phyloP scores from a whole-genome alignment of 345 rosid genomes.

The Gossypium ekmanianum region DNA sequence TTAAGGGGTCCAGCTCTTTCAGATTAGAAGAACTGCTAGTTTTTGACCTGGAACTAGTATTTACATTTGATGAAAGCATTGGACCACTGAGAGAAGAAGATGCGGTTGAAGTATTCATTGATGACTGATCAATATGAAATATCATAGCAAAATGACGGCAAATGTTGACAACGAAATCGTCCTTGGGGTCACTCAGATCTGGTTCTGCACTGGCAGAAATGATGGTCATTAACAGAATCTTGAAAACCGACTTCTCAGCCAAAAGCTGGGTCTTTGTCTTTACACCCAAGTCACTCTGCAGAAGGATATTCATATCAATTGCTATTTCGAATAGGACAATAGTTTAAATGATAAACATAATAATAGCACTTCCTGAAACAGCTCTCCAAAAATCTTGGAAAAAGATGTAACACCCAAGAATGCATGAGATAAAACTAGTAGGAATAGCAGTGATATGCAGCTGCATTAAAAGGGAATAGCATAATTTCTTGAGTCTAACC shows the following conservation, averaged over 20 bases:
- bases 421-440: neutral
- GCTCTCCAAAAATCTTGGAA: neutral
- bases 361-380: neutral
- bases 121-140: slow-evolving; percentile 67
- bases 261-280: slow-evolving; percentile 98
- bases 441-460: neutral
- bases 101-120: slow-evolving; percentile 51
- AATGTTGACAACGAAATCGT: slow-evolving; percentile 74
- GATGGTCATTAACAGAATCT: slow-evolving; percentile 77
- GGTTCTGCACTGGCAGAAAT: slow-evolving; percentile 85
- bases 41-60: slow-evolving; percentile 55
- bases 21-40: slow-evolving; percentile 52
- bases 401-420: neutral
- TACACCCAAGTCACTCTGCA: slow-evolving; percentile 94
- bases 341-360: neutral
- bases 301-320: slow-evolving; percentile 1
- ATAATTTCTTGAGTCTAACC: slow-evolving; percentile 46
- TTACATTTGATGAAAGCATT: slow-evolving; percentile 45
- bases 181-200: slow-evolving; percentile 70
- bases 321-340: slow-evolving; percentile 6
- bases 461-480: slow-evolving; percentile 2
- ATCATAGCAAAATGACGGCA: slow-evolving; percentile 95
- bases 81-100: slow-evolving; percentile 49
- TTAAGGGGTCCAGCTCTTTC: slow-evolving; percentile 87
- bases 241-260: slow-evolving; percentile 99